A percentile compares a stretch with the other conserved stretches of the same genome.
Conservation (phyloP, 1,284 basidiomycete genomes). For the Sporisorium reilianum region DNA sequence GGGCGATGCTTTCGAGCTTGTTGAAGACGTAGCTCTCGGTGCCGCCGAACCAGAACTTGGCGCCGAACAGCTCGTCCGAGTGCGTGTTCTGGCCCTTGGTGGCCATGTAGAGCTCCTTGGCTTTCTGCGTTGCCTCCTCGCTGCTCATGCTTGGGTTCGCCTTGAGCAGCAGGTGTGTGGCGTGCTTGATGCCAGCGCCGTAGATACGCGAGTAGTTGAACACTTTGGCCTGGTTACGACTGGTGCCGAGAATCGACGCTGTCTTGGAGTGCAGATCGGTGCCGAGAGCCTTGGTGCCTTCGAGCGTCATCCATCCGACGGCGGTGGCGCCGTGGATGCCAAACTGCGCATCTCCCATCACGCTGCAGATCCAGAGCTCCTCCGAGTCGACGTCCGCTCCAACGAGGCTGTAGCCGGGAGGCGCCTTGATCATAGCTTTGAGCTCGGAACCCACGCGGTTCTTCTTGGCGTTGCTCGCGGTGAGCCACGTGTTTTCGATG, state of each 20-base stretch:
- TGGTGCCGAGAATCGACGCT: conserved; percentile 90
- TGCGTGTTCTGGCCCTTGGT: conserved; percentile 81
- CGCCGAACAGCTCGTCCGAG: conserved; percentile 58
- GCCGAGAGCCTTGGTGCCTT: conserved; percentile 95
- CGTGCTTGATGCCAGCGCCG: conserved; percentile 95
- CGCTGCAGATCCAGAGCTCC: conserved; percentile 98
- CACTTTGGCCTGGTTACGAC: conserved; percentile 94
- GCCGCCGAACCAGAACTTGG: conserved; percentile 96
- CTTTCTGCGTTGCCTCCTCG: conserved; percentile 83
- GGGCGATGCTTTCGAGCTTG: conserved; percentile 94
- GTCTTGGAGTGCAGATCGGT: conserved; percentile 98
- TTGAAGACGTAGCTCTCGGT: conserved; percentile 99
- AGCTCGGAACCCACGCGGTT: conserved; percentile 97
- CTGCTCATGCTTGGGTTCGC: conserved; percentile 83
- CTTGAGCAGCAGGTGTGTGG: conserved; percentile 87
- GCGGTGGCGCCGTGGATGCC: conserved; percentile 96
- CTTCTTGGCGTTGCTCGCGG: conserved; percentile 96
- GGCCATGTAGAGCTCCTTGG: conserved; percentile 87
- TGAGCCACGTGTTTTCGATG: conserved; percentile 98
- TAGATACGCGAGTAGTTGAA: conserved; percentile 99
- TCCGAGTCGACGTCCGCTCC: conserved; percentile 99
- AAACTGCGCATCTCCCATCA: conserved; percentile 99
- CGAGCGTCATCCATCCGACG: conserved; percentile 99
- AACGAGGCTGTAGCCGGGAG: conserved; percentile 91
- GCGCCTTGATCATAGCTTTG: conserved; percentile 96